Evolutionary conservation across 2,329 filamentous ascomycete species (phyloP), one percentile per base, ranked within the genome.

Genomic region (Blastomyces parvus): DNA sequence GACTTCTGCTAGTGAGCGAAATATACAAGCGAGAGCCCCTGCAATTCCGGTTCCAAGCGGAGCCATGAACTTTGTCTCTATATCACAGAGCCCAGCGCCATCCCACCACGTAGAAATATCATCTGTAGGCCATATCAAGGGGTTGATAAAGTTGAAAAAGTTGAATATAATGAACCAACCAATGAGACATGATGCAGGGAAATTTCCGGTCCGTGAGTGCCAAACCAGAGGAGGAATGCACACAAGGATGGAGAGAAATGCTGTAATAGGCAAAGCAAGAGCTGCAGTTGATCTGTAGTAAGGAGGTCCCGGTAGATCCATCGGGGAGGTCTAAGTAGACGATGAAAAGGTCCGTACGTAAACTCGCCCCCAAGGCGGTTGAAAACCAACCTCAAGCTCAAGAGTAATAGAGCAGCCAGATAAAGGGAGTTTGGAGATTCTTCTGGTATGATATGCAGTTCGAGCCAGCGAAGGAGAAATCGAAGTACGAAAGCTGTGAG

Each of bases 81-180:
- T 75, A 71, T 90, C 87, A 73, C 87, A 90, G 64, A 87, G 81
- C 2, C 80, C 81, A 5, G 72, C 69, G 4, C 87, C 87, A 64
- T 80, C 73, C 80, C 81, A 89, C 81, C 83, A 85, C 6, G 74
- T 71, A 0, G 69, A 46, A 14, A 82, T 69, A 66, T 87, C 76
- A 66, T 87, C 83, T 8, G 78, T 82, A 0, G 82, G 80, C 87
- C 87, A 90, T 65, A 88, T 80, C 59, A 87, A 71, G 1, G 85
- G 78, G 69, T 89, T 89, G 76, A 85, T 73, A 66, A 85, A 78
- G 66, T 80, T 82, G 71, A 83, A 79, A 61, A 86, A 63, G 68
- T 87, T 87, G 64, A 81, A 71, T n/a, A 85, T 63, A 30, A 82
- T 73, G 61, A 83, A 74, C 79, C 83, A 87, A 60, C 78, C 70